A percentile compares a stretch with the other conserved stretches of the same genome.
Evolutionary conservation across 139 green algal genomes (phyloP).

Genomic region (Mesostigma viride): DNA sequence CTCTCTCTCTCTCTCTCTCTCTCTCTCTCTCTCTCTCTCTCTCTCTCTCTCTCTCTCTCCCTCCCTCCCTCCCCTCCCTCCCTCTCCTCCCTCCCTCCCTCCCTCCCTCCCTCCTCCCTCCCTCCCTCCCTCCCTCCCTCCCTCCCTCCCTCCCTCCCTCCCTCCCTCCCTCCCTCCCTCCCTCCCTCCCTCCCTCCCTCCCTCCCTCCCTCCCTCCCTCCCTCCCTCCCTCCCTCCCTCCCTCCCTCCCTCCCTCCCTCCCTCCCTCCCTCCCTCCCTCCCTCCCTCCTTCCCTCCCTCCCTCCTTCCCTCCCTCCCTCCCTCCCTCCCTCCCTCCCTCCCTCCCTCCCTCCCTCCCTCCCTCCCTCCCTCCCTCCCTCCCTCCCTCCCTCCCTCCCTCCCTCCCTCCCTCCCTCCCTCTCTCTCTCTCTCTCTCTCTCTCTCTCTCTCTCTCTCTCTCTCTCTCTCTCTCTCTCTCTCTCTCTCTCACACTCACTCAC

Average conservation of each 20-base stretch:
- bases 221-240: neutral
- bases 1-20: too few species aligned
- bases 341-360: neutral
- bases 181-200: neutral
- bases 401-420: constrained; percentile 7
- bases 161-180: too few species aligned
- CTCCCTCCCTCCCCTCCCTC: too few species aligned
- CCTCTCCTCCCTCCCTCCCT: too few species aligned
- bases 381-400: too few species aligned
- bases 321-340: neutral
- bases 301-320: neutral
- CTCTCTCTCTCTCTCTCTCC: too few species aligned
- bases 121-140: too few species aligned
- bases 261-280: neutral
- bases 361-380: neutral
- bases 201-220: neutral
- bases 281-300: neutral
- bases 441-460: neutral
- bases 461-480: neutral
- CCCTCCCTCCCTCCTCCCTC: too few species aligned
- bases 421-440: constrained; percentile 13
- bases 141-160: too few species aligned
- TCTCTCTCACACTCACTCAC: neutral
- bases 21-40: too few species aligned
- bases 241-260: neutral